A percentile compares a stretch with the other conserved stretches of the same genome.
phyloP scores from a whole-genome alignment of 2,329 filamentous ascomycete species.

The Trichophyton equinum region DNA sequence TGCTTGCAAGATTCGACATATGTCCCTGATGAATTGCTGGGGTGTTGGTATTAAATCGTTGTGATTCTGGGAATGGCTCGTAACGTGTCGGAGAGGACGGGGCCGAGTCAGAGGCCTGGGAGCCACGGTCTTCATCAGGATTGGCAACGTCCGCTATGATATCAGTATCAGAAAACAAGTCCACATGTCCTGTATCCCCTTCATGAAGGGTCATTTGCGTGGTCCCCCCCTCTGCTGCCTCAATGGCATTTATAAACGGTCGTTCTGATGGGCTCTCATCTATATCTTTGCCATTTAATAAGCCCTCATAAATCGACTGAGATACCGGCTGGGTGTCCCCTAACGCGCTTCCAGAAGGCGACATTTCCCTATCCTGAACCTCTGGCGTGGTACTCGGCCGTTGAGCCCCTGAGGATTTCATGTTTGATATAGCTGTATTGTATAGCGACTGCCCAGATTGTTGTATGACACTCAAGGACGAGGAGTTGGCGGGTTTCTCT shows the following conservation, averaged over 20 bases:
- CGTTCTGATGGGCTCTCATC: constrained; percentile 8
- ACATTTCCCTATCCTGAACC: constrained; percentile 22
- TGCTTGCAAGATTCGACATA: neutral
- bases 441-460: constrained; percentile 3
- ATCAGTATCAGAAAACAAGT: constrained; percentile 30
- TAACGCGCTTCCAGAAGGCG: constrained; percentile 22
- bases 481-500: constrained; percentile 4
- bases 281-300: constrained; percentile 27
- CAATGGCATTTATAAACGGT: neutral
- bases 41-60: constrained; percentile 33
- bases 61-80: constrained; percentile 36
- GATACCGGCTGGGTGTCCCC: constrained; percentile 36
- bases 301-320: constrained; percentile 32
- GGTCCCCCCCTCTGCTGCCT: constrained; percentile 19
- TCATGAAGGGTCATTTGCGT: constrained; percentile 30
- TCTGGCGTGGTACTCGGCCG: constrained; percentile 14
- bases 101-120: constrained; percentile 31
- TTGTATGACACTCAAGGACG: neutral
- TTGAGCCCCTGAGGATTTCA: constrained; percentile 12
- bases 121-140: constrained; percentile 45
- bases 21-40: constrained; percentile 29
- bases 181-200: constrained; percentile 33
- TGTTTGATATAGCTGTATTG: neutral
- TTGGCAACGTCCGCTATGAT: neutral
- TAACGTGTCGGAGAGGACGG: constrained; percentile 28